Base-by-base conservation (phyloP, 2,329 filamentous ascomycete genomes). In the Cadophora luteo-olivacea region DNA sequence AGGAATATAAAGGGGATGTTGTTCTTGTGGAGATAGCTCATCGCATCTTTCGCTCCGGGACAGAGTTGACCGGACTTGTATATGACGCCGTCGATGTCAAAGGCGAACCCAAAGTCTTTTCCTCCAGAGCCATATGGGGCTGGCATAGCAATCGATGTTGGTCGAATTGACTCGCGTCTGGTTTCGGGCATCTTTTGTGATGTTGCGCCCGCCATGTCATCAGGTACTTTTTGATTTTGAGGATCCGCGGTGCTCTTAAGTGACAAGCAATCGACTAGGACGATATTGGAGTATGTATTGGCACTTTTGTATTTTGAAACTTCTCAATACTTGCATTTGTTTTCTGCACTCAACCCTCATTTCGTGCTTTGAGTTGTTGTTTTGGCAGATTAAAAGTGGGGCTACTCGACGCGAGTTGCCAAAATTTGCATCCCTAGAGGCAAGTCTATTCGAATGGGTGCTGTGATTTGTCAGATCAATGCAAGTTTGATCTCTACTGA, bases 11-110 rank as follows among this genome's bases (percentile, higher is more conserved):
- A 83, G 69, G 89, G 84, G 68, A 92, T 92, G 80, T 91, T 91
- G 80, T 91, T 87, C 58, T 88, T 88, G 79, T 92, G 91, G 62
- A 92, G 83, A 78, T 91, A 89, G 77, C 88, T 84, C 49, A 92
- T 84, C 7, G 87, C 85, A 69, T 86, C 84, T 75, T 85, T 82
- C 69, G 88, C 89, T 80, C 91, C 85, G 41, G 87, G 87, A 70
- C 92, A 91, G 66, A 89, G 80, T 65, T 88, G 82, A 80, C 89
- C 88, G 75, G 89, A 89, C 79, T 91, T 89, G 69, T 91, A 89
- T 38, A 92, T 83, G 66, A 92, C 90, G 82, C 90, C 90, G 74
- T 93, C 87, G 70, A 89, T 89, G 78, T 93, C 91, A 72, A 93
- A 94, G 75, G 88, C 90, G 72, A 93, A 93, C 8, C 89, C 89